phyloP scores from a whole-genome alignment of 352 stramenopile genomes.

The Chrysophaeum taylorii region DNA sequence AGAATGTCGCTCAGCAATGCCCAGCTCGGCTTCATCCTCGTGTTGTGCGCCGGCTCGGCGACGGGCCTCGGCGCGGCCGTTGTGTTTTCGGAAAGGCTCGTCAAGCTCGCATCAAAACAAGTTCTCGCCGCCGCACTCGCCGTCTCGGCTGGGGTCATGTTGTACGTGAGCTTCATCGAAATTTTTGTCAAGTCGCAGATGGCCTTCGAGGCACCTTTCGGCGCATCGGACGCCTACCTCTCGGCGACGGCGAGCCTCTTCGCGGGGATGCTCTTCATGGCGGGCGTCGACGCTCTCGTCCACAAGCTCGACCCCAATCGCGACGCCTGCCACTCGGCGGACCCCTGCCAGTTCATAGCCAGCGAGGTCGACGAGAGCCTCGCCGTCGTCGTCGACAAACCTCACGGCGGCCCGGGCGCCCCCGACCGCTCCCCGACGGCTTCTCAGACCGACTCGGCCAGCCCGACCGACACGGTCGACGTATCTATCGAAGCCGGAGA shows the following conservation, averaged over 20 bases:
- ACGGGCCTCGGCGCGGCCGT: constrained; percentile 52
- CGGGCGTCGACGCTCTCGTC: constrained; percentile 41
- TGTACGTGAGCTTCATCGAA: constrained; percentile 49
- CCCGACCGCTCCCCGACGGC: too few relatives aligned
- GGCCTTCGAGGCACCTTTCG: constrained; percentile 41
- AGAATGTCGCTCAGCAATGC: constrained; percentile 38
- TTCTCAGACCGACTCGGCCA: too few relatives aligned
- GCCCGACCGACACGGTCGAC: too few relatives aligned
- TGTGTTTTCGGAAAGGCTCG: constrained; percentile 50
- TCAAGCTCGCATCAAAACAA: constrained; percentile 38
- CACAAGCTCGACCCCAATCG: constrained; percentile 30
- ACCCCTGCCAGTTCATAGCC: neutral
- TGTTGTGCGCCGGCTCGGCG: constrained; percentile 39
- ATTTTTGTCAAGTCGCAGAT: constrained; percentile 49
- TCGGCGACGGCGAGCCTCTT: constrained; percentile 68
- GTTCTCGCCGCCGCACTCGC: constrained; percentile 50
- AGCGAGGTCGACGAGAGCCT: neutral
- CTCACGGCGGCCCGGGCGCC: too few relatives aligned
- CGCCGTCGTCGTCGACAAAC: too few relatives aligned
- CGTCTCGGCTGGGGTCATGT: constrained; percentile 50
- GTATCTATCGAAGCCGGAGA: too few relatives aligned
- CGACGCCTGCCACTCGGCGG: neutral
- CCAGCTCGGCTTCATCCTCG: constrained; percentile 47
- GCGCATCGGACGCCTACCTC: constrained; percentile 47
- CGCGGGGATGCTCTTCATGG: constrained; percentile 59